A percentile compares a stretch with the other conserved stretches of the same genome.
Evolutionary conservation across 441 rosid genomes (phyloP).

Genomic region (Mallotus repandus): DNA sequence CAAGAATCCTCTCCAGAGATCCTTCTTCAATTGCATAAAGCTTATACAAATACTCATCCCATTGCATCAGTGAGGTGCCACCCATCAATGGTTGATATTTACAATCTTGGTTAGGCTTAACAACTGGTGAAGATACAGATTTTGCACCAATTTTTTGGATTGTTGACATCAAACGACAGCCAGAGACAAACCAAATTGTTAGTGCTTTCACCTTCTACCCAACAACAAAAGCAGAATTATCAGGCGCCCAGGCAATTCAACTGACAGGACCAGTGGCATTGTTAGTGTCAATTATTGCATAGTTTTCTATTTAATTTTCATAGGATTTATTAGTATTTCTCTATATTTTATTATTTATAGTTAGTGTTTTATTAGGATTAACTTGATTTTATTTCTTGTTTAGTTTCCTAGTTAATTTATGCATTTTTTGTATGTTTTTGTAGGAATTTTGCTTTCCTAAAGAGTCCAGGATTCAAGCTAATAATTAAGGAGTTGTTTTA

Average conservation of each 20-base stretch:
- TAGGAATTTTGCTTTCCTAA: no score
- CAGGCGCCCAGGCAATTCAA: slow-evolving; percentile 96
- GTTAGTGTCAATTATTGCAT: no score
- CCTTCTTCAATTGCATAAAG: slow-evolving; percentile 92
- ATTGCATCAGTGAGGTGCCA: slow-evolving; percentile 89
- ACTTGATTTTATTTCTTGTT: no score
- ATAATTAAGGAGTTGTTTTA: no score
- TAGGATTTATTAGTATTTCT: no score
- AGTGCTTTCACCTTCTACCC: slow-evolving; percentile 98
- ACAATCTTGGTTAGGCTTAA: slow-evolving; percentile 71
- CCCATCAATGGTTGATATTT: slow-evolving; percentile 83
- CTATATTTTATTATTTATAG: no score
- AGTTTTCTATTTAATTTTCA: no score
- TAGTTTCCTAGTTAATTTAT: no score
- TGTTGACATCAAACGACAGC: slow-evolving; percentile 98
- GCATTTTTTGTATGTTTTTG: no score
- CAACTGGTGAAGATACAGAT: slow-evolving; percentile 78
- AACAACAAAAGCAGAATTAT: slow-evolving; percentile 98
- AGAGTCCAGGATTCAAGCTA: no score
- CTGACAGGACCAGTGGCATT: slow-evolving; percentile 94
- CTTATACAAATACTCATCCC: slow-evolving; percentile 96
- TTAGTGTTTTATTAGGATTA: no score
- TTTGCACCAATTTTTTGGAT: slow-evolving; percentile 87
- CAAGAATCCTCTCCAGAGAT: slow-evolving; percentile 79
- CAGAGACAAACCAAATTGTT: slow-evolving; percentile 97